These are phyloP conservation scores for Citrullus colocynthis DNA, from an alignment of 306 rosid species.

Conservation along the genomic window DNA sequence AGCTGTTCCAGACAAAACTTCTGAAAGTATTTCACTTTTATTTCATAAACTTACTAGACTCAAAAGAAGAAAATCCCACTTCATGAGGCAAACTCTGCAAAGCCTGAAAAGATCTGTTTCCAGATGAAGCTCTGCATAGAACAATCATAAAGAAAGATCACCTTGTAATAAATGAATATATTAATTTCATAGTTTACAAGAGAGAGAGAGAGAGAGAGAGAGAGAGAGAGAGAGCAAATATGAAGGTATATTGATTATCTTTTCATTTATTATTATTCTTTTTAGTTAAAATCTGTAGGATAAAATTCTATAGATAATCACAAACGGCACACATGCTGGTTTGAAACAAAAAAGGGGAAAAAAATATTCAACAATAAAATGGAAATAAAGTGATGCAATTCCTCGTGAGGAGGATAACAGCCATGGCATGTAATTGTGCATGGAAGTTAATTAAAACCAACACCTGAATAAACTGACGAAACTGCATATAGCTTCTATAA, in stretches of 20 bases:
- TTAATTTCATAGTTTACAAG: background rate
- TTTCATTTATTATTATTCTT: background rate
- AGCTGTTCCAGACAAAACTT: slow-evolving; percentile 4
- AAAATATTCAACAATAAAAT: background rate
- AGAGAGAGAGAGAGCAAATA: too few species aligned
- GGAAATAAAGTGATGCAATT: background rate
- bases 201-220: too few species aligned
- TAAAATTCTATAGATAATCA: background rate
- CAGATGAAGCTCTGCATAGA: slow-evolving; percentile 67
- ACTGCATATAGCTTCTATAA: slow-evolving; percentile 57
- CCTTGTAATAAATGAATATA: background rate
- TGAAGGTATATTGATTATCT: background rate
- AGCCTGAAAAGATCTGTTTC: slow-evolving; percentile 62
- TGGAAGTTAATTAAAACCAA: slow-evolving; percentile 1
- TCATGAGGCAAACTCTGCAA: slow-evolving; percentile 67
- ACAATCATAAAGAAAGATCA: slow-evolving; percentile 9
- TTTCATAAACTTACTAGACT: slow-evolving; percentile 40
- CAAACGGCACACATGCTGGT: background rate
- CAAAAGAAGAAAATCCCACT: slow-evolving; percentile 42
- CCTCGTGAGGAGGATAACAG: background rate
- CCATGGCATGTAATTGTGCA: background rate
- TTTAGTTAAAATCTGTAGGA: background rate
- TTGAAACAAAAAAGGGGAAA: background rate
- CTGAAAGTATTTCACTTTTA: background rate
- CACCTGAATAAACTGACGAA: slow-evolving; percentile 46